Percentiles rank a stretch among this genome's conserved stretches.
These are phyloP conservation scores for Alternaria sp. DNA, from an alignment of 2,329 filamentous ascomycete species.

Conservation along the genomic window DNA sequence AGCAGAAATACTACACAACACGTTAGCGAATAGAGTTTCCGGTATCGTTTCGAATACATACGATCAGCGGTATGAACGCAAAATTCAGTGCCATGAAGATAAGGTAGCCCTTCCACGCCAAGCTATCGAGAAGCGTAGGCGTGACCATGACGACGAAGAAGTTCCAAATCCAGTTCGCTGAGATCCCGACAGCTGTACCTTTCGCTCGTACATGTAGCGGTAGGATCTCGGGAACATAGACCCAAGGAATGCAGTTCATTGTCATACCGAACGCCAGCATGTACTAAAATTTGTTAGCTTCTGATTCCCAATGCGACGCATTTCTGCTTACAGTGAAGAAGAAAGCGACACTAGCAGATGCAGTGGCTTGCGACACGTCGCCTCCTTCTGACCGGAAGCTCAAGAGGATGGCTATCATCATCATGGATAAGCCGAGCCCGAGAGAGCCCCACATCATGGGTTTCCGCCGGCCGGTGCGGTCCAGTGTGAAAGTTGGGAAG, in stretches of 20 bases:
- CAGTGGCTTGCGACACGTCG: conserved; percentile 49
- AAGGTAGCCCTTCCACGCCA: conserved; percentile 60
- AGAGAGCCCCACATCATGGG: conserved; percentile 44
- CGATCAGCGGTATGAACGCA: conserved; percentile 53
- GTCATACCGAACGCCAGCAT: conserved; percentile 35
- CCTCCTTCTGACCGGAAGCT: conserved; percentile 48
- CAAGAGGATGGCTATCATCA: conserved; percentile 48
- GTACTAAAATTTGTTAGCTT: conserved; percentile 15
- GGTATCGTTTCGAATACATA: conserved; percentile 1
- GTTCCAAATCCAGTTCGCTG: conserved; percentile 58
- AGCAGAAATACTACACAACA: conserved; percentile 50
- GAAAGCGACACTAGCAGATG: conserved; percentile 57
- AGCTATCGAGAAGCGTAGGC: conserved; percentile 55
- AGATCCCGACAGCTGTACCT: conserved; percentile 58
- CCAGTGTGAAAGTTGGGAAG: conserved; percentile 50
- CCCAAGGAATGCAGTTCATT: conserved; percentile 53
- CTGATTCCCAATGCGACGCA: no score
- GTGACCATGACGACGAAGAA: conserved; percentile 62
- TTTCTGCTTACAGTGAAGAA: conserved; percentile 52
- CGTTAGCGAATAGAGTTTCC: background rate
- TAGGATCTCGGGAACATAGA: conserved; percentile 59
- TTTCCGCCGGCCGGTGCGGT: conserved; percentile 37
- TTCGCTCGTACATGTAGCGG: conserved; percentile 59
- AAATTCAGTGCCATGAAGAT: conserved; percentile 61
- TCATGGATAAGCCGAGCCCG: conserved; percentile 39